Evolutionary conservation across 495 filamentous ascomycete species (phyloP), one percentile per base, ranked within the genome.

Genomic region (Penicillium subrubescens): DNA sequence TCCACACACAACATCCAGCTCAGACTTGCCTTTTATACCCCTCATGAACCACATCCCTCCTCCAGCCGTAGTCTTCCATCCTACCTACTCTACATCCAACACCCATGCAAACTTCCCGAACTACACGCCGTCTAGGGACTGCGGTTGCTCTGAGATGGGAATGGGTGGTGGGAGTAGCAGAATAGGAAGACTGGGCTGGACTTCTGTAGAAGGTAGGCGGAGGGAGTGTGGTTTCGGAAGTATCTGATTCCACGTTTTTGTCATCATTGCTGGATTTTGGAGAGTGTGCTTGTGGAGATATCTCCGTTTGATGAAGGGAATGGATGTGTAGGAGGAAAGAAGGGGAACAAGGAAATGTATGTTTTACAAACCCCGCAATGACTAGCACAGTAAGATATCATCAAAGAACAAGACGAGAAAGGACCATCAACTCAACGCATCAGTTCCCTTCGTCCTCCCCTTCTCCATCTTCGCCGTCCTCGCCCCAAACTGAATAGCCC

Each of bases 401-500:
- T 58, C 54, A 68, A 48, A 19, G 3, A 34, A 2, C 23, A 62
- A 19, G 27, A 34, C 59, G 44, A 57, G 14, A 60, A 48, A 59
- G 37, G 50, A 15, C 57, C 57, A 53, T 81, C 69, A 82, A 53
- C 59, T 74, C 60, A 86, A 59, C 8, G 72, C 68, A 65, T 84
- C 78, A 10, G 91, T 94, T 1, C 92, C 92, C 71, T 90, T 93
- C 15, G 81, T 87, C 63, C 79, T 86, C 14, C 92, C 89, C 57
- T 71, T 81, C 71, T 92, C 89, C 87, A 96, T 94, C 75, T 93
- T 96, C 11, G 92, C 92, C 11, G 91, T 95, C 63, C 92, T 82
- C 8, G 92, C 86, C 33, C 92, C 92, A 71, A 96, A 96, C 74
- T 96, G 92, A 56, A 94, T 92, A 15, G 95, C 95, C 66, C 95